These are phyloP conservation scores for Vitellaria paradoxa DNA, from an alignment of 179 eudicot genomes.

Conservation along the genomic window DNA sequence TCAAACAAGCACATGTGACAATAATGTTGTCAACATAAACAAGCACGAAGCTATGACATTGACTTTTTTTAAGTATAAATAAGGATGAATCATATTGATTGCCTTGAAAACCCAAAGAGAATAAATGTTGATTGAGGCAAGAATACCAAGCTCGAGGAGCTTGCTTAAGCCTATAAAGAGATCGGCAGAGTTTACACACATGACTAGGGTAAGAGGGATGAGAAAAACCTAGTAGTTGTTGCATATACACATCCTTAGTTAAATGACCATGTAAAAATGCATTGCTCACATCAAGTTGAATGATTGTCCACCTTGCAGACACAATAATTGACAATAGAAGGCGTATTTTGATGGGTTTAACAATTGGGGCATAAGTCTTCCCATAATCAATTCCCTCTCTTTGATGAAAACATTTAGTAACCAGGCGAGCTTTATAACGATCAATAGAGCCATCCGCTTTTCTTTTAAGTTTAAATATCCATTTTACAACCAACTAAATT, in stretches of 20 bases:
- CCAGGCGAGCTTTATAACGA: too few relatives aligned
- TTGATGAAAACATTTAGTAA: too few relatives aligned
- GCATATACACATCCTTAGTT: not conserved
- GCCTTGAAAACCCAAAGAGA: not conserved
- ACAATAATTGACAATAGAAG: too few relatives aligned
- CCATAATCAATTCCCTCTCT: too few relatives aligned
- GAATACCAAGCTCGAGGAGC: not conserved
- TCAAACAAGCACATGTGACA: not conserved
- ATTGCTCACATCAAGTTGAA: conserved; percentile 1
- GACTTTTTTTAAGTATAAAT: not conserved
- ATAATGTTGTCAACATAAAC: not conserved
- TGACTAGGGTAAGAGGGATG: not conserved
- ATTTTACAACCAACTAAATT: too few relatives aligned
- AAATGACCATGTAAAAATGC: conserved; percentile 1
- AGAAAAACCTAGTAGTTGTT: not conserved
- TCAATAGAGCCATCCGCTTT: too few relatives aligned
- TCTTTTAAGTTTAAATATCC: too few relatives aligned
- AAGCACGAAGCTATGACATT: not conserved
- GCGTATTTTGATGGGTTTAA: too few relatives aligned
- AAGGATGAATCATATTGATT: not conserved
- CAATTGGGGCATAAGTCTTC: too few relatives aligned
- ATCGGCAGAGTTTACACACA: not conserved
- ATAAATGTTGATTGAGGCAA: not conserved
- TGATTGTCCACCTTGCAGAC: not conserved
- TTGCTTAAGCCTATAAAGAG: not conserved